Evolutionary conservation across 306 rosid genomes (phyloP), one percentile per base, ranked within the genome.

Genomic region (Cicer judaicum): DNA sequence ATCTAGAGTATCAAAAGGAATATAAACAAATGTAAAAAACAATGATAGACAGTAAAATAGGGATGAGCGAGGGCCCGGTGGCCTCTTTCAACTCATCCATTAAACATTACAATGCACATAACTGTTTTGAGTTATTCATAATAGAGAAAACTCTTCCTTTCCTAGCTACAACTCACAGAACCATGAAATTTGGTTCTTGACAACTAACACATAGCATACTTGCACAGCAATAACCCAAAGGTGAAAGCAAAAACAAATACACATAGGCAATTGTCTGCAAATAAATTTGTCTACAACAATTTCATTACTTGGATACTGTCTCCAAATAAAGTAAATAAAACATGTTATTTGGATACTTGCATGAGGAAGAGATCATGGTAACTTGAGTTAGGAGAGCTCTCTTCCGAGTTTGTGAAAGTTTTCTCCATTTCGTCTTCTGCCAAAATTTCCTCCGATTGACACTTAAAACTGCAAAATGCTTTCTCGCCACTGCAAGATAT

Each of bases 401-500:
- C 85, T 14, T 75, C 78, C 2, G 81, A 82, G 71, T 75, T 75
- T 54, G 72, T 68, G 52, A 56, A 50, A 72, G 78, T 56, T 76
- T 48, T 81, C 83, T 84, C 84, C 65, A 74, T 63, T 86, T 86
- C 84, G 29, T 83, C 86, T 72, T 79, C 92, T 0, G 70, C 76
- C 54, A 72, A 86, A 76, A 71, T 76, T 74, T 77, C 87, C 80
- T 85, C 79, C 10, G 83, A 76, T 34, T 67, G 82, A 82, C 96
- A 82, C 40, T 69, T 79, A 53, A 82, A 76, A 78, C 96, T 82
- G 85, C 95, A 93, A 85, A 89, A 88, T 49, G 87, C 88, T 84
- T 93, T 86, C 72, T 77, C 87, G 53, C 80, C 86, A 62, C 91
- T 89, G 88, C 79, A 56, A 70, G 46, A 76, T 56, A 78, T 55